Base-by-base conservation (phyloP, 2,329 filamentous ascomycete species). In the Ophiostoma australiae region DNA sequence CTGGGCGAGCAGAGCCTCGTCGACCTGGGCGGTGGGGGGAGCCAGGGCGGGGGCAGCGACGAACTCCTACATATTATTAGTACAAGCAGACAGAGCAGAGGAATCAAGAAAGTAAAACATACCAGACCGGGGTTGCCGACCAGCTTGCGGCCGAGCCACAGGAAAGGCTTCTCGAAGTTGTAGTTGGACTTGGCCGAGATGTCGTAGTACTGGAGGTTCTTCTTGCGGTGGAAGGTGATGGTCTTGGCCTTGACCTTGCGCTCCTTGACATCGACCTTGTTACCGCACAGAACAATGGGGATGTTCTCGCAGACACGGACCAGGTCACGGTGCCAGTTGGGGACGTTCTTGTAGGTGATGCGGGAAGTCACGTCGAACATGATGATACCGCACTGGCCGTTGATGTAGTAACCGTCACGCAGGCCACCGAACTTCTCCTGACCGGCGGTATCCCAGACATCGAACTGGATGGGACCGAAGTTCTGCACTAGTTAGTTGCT, bases 261-360 rank as follows among this genome's bases (percentile, higher is more conserved):
- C 89, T 99, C 95, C 91, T 99, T 99, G 76, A 99, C 95, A 80
- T 99, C 94, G 82, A 99, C 94, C 89, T 99, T 99, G 92, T 99
- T 99, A 80, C 94, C 94, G 83, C 90, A 93, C 76, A 99, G 91
- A 78, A 98, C 95, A 79, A 99, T 98, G 77, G 94, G 94, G 79
- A 99, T 95, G 87, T 95, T 97, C 89, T 99, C 94, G 86, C 94
- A 98, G 80, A 99, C 94, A 84, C 94, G 95, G 84, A 97, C 94
- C 78, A 99, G 90, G 80, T 99, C 95, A 86, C 95, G 95, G 85
- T 99, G 95, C 95, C 95, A 99, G 91, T 98, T 98, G 85, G 95
- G 95, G 75, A 99, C 95, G 87, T 99, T 99, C 91, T 99, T 99
- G 91, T 99, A 99, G 82, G 95, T 99, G 83, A 99, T 98, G 81